Conservation (phyloP, 441 rosid species). For the Euphorbia celastroides region DNA sequence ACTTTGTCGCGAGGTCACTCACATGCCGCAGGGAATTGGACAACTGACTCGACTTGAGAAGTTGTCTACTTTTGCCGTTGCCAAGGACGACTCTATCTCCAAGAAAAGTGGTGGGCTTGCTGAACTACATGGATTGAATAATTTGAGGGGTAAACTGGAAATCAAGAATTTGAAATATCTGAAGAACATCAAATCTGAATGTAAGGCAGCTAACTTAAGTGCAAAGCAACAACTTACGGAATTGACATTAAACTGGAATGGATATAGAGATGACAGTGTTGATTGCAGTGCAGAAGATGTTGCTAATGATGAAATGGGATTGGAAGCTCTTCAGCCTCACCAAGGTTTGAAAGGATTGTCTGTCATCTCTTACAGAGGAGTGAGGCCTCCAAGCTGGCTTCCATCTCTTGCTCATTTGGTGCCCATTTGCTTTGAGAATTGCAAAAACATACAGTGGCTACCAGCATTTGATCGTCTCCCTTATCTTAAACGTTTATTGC, state of each 20-base stretch:
- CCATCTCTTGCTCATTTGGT: conserved; percentile 13
- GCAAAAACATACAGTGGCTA: background rate
- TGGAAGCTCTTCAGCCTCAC: conserved; percentile 3
- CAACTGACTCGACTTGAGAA: conserved; percentile 12
- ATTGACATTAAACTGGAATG: conserved; percentile 10
- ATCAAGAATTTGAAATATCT: background rate
- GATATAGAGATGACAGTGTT: too few relatives aligned
- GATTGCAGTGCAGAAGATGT: background rate
- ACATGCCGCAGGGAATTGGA: conserved; percentile 26
- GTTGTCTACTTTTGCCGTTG: conserved; percentile 10
- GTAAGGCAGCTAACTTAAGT: background rate
- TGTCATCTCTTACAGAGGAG: conserved; percentile 2
- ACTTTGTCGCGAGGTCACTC: conserved; percentile 1
- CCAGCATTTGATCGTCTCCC: background rate
- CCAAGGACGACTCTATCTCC: background rate
- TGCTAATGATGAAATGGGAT: background rate
- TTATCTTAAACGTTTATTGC: background rate
- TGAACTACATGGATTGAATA: conserved; percentile 17
- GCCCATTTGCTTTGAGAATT: background rate
- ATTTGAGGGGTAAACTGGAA: conserved; percentile 7
- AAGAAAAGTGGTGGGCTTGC: conserved; percentile 4
- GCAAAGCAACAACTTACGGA: background rate
- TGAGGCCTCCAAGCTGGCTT: conserved; percentile 19
- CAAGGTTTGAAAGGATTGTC: conserved; percentile 3
- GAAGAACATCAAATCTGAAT: background rate